phyloP scores from a whole-genome alignment of 352 stramenopile genomes.

The Phytophthora syringae region DNA sequence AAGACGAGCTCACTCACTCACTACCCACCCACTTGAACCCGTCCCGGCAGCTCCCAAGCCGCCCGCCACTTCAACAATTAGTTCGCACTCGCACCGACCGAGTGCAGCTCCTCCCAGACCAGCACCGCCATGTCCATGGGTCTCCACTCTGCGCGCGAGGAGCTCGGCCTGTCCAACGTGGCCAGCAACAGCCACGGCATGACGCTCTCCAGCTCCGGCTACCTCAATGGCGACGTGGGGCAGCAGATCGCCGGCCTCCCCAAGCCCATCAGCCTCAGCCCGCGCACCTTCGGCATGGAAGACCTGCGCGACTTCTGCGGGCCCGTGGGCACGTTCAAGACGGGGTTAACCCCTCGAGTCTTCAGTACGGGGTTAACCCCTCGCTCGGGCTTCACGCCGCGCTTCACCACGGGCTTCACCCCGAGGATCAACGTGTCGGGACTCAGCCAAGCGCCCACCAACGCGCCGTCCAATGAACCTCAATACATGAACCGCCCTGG shows the following conservation, averaged over 20 bases:
- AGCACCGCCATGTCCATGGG: conserved; percentile 65
- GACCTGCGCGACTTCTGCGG: conserved; percentile 85
- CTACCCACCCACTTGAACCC: conserved; percentile 9
- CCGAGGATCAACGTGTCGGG: conserved; percentile 69
- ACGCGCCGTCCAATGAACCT: conserved; percentile 49
- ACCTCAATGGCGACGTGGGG: conserved; percentile 45
- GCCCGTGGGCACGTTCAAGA: conserved; percentile 84
- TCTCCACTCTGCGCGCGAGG: conserved; percentile 75
- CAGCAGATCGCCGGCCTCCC: conserved; percentile 45
- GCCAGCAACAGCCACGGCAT: conserved; percentile 46
- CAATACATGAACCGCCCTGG: conserved; percentile 44
- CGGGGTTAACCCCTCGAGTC: conserved; percentile 76
- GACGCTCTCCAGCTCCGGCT: conserved; percentile 30
- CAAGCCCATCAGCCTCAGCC: conserved; percentile 80
- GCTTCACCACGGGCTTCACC: conserved; percentile 82
- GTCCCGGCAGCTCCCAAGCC: conserved; percentile 22
- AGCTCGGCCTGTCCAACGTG: conserved; percentile 69
- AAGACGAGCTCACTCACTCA: conserved; percentile 9
- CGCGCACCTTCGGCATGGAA: conserved; percentile 85
- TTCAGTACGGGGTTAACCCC: conserved; percentile 85
- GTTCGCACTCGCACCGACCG: conserved; percentile 38
- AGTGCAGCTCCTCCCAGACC: conserved; percentile 38
- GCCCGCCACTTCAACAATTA: conserved; percentile 33
- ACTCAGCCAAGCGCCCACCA: conserved; percentile 43
- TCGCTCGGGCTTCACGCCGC: conserved; percentile 82